Evolutionary conservation across 129 eudicot species (phyloP), one percentile per base, ranked within the genome.

Genomic region (Sambucus nigra): DNA sequence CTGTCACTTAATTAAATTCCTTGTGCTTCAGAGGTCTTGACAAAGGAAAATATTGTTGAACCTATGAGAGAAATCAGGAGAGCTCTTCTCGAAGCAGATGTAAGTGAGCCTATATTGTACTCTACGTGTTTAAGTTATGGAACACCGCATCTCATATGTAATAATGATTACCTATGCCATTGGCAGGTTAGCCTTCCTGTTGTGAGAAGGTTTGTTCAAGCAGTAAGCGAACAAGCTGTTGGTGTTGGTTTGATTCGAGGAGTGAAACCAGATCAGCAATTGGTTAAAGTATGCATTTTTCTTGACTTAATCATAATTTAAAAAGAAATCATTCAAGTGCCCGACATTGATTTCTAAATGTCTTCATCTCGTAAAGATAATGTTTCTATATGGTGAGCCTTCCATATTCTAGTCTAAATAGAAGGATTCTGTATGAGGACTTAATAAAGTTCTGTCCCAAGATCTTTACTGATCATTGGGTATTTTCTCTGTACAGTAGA

Each of bases 81-180:
- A 56, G 94, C 98, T 67, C 98, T 91, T 73, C 45, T 91, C 33
- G 98, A 91, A 76, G 98, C 98, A 38, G 98, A 91, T 79, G 98
- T 91, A 70, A 66, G 88, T 64, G 21, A 5, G 5, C 7, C 12
- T 12, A 14, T 33, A 29, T 17, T 28, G 33, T 35, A 7, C 17
- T 10, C 18, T 13, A 7, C 20, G 21, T 16, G 29, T 7, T 16
- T 47, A 3, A 38, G 35, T 10, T 41, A 14, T 18, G 17, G 9
- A 14, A 14, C 51, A 29, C 27, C 18, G 47, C 20, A 17, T 39
- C 53, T 44, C 45, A 25, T 42, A 15, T n/a, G n/a, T n/a, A n/a
- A n/a, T n/a, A n/a, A n/a, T 49, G 20, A 62, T 38, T 65, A 54
- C 40, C 16, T 40, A 19, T 69, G 46, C 40, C 28, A 47, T 54